Evolutionary conservation across 257 asterid species (phyloP).

Genomic region (Galeopsis tetrahit): DNA sequence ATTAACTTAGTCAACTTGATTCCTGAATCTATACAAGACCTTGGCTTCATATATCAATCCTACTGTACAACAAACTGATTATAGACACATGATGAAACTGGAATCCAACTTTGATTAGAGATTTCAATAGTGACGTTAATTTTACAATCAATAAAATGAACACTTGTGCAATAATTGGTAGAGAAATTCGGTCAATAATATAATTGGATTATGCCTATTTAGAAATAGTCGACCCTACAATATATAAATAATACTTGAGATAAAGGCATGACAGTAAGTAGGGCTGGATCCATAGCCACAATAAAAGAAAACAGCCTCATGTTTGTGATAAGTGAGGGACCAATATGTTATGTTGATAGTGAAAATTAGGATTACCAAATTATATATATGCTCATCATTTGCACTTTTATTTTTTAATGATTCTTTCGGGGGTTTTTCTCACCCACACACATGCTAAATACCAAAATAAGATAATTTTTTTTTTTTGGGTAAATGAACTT

Average conservation of each 20-base stretch:
- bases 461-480: too few species aligned
- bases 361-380: background rate
- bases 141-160: background rate
- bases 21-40: too few species aligned
- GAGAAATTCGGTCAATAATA: background rate
- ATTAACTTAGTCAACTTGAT: too few species aligned
- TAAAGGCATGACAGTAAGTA: conserved; percentile 2
- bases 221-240: background rate
- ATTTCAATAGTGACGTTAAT: background rate
- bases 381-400: background rate
- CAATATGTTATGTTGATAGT: background rate
- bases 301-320: background rate
- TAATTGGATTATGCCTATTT: background rate
- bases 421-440: background rate
- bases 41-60: too few species aligned
- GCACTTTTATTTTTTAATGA: background rate
- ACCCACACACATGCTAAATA: too few species aligned
- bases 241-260: conserved; percentile 21
- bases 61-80: too few species aligned
- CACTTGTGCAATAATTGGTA: background rate
- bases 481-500: too few species aligned
- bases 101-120: background rate
- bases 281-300: conserved; percentile 14
- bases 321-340: conserved; percentile 28
- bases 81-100: too few species aligned